A percentile compares a stretch with the other conserved stretches of the same genome.
These are phyloP conservation scores for Eleusine indica DNA, from an alignment of 176 grass and related monocot species.

Conservation along the genomic window DNA sequence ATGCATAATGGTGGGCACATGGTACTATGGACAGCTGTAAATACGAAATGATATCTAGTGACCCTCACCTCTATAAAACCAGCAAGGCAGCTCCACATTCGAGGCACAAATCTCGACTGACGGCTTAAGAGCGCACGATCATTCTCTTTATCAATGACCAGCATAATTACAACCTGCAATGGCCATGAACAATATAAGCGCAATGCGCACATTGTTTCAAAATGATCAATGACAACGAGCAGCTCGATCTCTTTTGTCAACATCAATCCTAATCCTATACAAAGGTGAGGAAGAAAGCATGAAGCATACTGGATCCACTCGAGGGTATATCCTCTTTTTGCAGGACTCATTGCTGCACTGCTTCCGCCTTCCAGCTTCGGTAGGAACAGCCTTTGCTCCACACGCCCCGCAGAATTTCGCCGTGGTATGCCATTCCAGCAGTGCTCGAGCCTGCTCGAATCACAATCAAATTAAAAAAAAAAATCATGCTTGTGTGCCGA, in stretches of 20 bases:
- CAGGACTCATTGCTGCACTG: conserved; percentile 80
- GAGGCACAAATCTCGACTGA: conserved; percentile 81
- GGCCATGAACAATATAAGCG: neutral
- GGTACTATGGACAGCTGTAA: neutral
- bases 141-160: conserved; percentile 91
- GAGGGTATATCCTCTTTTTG: conserved; percentile 90
- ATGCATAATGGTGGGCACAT: neutral
- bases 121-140: conserved; percentile 77
- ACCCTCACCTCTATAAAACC: conserved; percentile 85
- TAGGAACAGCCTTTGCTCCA: conserved; percentile 64
- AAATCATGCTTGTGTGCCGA: neutral
- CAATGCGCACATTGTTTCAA: neutral
- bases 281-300: no score
- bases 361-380: conserved; percentile 79
- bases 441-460: conserved; percentile 62
- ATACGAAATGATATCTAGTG: neutral
- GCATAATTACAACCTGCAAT: conserved; percentile 92
- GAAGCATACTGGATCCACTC: conserved; percentile 78
- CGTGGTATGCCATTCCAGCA: conserved; percentile 83
- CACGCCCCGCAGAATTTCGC: conserved; percentile 86
- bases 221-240: neutral
- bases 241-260: neutral
- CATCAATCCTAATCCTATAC: no score
- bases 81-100: conserved; percentile 99
- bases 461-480: neutral